Evolutionary conservation across 2,329 filamentous ascomycete species (phyloP).

Genomic region (Stagonosporopsis rhizophila): DNA sequence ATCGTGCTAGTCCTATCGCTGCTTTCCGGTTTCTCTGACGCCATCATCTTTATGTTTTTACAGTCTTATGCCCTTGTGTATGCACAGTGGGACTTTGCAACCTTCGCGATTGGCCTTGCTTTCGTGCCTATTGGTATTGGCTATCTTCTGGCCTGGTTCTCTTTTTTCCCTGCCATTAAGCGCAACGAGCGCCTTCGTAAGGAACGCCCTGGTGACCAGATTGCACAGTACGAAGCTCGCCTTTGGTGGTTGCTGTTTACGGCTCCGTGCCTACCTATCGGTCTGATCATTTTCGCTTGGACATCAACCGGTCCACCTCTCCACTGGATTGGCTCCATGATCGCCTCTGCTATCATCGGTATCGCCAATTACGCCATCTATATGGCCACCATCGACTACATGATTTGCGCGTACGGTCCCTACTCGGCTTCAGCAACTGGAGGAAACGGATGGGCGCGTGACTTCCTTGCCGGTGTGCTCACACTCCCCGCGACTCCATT

Average conservation of each 20-base stretch:
- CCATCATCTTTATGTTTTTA: conserved; percentile 80
- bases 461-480: conserved; percentile 76
- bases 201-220: conserved; percentile 39
- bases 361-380: conserved; percentile 77
- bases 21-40: conserved; percentile 77
- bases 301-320: conserved; percentile 69
- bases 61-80: conserved; percentile 75
- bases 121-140: conserved; percentile 68
- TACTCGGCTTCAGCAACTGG: conserved; percentile 80
- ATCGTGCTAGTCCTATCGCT: conserved; percentile 76
- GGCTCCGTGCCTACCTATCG: conserved; percentile 69
- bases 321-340: conserved; percentile 73
- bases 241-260: conserved; percentile 71
- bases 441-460: conserved; percentile 77
- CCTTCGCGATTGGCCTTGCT: conserved; percentile 64
- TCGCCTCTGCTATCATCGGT: conserved; percentile 72
- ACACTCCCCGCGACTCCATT: conserved; percentile 72
- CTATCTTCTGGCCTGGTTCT: conserved; percentile 69
- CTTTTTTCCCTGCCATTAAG: conserved; percentile 63
- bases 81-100: conserved; percentile 69
- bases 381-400: conserved; percentile 82
- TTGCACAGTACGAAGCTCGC: conserved; percentile 57
- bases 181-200: conserved; percentile 45
- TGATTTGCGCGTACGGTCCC: conserved; percentile 76
- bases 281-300: conserved; percentile 75